phyloP scores from a whole-genome alignment of 2,329 filamentous ascomycete species.

The Tympanopsis confertula region DNA sequence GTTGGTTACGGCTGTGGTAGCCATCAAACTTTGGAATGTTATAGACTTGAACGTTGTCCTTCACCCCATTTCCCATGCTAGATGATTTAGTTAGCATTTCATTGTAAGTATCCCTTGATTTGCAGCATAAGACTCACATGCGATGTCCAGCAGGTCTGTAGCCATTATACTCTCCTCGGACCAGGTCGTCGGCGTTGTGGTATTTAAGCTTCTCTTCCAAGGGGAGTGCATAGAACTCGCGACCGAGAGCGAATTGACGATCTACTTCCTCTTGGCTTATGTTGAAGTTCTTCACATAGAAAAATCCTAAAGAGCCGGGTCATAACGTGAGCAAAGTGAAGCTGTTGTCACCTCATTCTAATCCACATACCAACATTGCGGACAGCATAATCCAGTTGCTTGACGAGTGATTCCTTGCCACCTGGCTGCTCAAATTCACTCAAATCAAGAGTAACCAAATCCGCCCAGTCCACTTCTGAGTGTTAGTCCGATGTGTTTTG shows the following conservation, averaged over 20 bases:
- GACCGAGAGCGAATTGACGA: conserved; percentile 44
- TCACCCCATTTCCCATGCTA: conserved; percentile 23
- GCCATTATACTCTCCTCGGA: conserved; percentile 42
- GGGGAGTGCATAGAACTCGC: conserved; percentile 42
- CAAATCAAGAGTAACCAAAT: background rate
- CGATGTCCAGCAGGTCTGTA: conserved; percentile 33
- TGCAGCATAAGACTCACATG: conserved; percentile 8
- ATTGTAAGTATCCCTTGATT: no score
- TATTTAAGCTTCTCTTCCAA: conserved; percentile 49
- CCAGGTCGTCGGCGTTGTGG: conserved; percentile 25
- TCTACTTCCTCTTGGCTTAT: conserved; percentile 45
- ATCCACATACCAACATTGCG: background rate
- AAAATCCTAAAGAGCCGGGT: conserved; percentile 41
- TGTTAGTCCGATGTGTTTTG: no score
- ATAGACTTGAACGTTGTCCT: conserved; percentile 46
- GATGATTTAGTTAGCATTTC: background rate
- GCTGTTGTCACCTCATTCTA: no score
- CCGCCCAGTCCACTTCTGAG: background rate
- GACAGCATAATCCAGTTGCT: background rate
- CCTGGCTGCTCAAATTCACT: background rate
- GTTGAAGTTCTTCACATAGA: conserved; percentile 51
- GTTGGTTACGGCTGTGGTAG: conserved; percentile 30
- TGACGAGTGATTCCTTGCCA: background rate
- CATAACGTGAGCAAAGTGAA: no score
- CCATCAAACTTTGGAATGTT: conserved; percentile 47